Evolutionary conservation across 352 stramenopile genomes (phyloP), one percentile per base, ranked within the genome.

Genomic region (Stramenopiles sp.): DNA sequence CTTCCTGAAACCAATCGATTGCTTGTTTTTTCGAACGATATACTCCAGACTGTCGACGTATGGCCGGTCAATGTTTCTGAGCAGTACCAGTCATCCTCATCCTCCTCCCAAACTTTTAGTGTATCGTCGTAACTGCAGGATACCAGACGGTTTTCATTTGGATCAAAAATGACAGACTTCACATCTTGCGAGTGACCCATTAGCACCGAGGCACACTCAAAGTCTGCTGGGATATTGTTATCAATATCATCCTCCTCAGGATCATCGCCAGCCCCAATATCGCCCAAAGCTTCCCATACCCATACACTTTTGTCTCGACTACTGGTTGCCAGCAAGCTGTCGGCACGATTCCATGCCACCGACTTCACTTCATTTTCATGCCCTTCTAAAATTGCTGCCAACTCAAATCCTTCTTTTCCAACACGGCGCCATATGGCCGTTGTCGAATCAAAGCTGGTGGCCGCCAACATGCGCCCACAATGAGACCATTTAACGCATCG

Each of bases 291-390:
- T 84, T 98, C 95, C 95, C 95, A 99, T 84, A 99, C 93, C 95
- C 95, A 99, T 75, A 99, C 91, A 83, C 90, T 97, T 86, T 99
- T 99, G 87, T 99, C 95, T n/a, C 95, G 89, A 75, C 94, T 95
- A 86, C 95, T 98, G 4, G 93, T 98, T n/a, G 96, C 96, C 31
- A 99, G 84, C 67, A 97, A 91, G 29, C 89, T 87, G 0, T 93
- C 95, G 7, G 92, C 96, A 0, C 88, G 85, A 84, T 94, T 98
- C 94, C 94, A 99, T 30, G 90, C 87, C 22, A 98, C 89, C 85
- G 89, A 93, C 85, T 99, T 99, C 32, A 98, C 93, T 89, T 99
- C 96, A 86, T 94, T 98, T 82, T 99, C 95, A 86, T 99, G 95
- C 75, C 96, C 96, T 87, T 99, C 95, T 0, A 99, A 88, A 83